A percentile compares a stretch with the other conserved stretches of the same genome.
phyloP scores from a whole-genome alignment of 2,329 filamentous ascomycete genomes.

The Biscogniauxia mediterranea region DNA sequence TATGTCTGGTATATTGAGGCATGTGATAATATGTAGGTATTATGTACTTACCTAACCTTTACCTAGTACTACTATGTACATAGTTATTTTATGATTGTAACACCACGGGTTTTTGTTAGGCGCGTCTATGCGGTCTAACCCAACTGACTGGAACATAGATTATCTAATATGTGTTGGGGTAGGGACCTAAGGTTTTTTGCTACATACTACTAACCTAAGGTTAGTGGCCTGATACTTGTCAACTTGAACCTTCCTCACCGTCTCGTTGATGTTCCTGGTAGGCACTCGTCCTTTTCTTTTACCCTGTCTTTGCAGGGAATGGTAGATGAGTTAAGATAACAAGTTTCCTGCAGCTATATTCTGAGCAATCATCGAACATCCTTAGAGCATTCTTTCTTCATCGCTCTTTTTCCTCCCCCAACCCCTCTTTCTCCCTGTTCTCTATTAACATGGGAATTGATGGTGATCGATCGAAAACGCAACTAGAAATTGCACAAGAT shows the following conservation, averaged over 20 bases:
- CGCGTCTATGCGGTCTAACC: not conserved
- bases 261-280: not conserved
- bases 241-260: not conserved
- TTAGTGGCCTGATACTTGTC: too few relatives aligned
- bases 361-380: slow-evolving; percentile 7
- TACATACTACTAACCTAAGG: too few relatives aligned
- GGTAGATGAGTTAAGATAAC: not conserved
- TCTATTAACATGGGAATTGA: not conserved
- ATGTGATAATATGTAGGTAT: too few relatives aligned
- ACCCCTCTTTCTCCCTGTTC: not conserved
- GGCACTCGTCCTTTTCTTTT: not conserved
- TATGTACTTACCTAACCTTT: too few relatives aligned
- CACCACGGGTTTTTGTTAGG: too few relatives aligned
- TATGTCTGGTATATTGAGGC: too few relatives aligned
- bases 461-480: not conserved
- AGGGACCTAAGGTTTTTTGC: slow-evolving; percentile 3
- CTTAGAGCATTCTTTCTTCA: slow-evolving; percentile 1
- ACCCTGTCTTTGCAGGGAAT: not conserved
- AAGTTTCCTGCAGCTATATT: slow-evolving; percentile 3
- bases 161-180: slow-evolving; percentile 10
- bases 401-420: not conserved
- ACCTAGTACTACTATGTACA: too few relatives aligned
- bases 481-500: not conserved
- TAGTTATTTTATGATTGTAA: too few relatives aligned
- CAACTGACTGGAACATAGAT: not conserved